phyloP scores from a whole-genome alignment of 768 basidiomycete species.

The Pulveroboletus frians region DNA sequence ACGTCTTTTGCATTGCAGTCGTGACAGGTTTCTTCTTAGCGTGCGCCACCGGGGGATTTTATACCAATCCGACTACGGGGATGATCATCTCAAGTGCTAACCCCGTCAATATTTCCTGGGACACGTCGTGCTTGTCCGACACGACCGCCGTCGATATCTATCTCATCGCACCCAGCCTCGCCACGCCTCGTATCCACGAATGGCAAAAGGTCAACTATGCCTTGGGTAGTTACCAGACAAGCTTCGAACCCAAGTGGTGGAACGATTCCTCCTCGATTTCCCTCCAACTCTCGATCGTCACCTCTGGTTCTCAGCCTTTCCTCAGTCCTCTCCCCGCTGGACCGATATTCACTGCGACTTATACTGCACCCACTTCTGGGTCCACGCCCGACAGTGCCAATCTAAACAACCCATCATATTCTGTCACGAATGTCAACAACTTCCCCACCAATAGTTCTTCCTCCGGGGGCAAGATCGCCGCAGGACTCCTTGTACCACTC shows the following conservation, averaged over 20 bases:
- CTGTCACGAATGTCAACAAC: conserved; percentile 38
- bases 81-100: conserved; percentile 41
- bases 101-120: conserved; percentile 60
- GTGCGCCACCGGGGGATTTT: conserved; percentile 58
- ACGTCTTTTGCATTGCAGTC: background rate
- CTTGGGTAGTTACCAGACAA: conserved; percentile 44
- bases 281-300: conserved; percentile 59
- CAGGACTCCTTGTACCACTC: conserved; percentile 56
- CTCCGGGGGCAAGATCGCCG: conserved; percentile 58
- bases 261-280: conserved; percentile 43
- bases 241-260: conserved; percentile 67
- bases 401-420: conserved; percentile 25
- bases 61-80: conserved; percentile 48
- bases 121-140: conserved; percentile 48
- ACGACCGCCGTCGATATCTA: conserved; percentile 59
- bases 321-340: conserved; percentile 53
- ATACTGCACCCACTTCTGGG: conserved; percentile 40
- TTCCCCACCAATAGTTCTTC: conserved; percentile 32
- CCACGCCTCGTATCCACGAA: conserved; percentile 44
- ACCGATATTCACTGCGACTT: conserved; percentile 66
- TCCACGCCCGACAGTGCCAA: conserved; percentile 39
- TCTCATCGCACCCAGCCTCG: conserved; percentile 48
- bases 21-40: conserved; percentile 25
- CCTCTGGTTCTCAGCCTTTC: conserved; percentile 46
- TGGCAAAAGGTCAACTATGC: conserved; percentile 51